Conservation (phyloP, 768 basidiomycete genomes). For the Postia placenta region DNA sequence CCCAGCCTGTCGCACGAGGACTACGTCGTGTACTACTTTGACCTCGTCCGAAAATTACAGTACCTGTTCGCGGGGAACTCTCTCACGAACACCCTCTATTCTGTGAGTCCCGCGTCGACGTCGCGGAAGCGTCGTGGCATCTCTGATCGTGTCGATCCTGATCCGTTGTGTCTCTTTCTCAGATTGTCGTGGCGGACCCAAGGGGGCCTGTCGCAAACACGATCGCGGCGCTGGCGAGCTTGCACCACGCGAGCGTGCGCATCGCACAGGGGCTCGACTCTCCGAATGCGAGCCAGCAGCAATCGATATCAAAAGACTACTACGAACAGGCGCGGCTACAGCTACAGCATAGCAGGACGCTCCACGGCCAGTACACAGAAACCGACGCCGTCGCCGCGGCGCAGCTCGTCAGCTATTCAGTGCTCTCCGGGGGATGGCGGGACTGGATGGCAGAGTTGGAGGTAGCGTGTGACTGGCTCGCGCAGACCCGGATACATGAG, state of each 20-base stretch:
- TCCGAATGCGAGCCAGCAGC: constrained; percentile 44
- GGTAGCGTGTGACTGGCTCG: constrained; percentile 73
- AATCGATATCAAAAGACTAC: constrained; percentile 56
- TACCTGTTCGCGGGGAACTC: constrained; percentile 58
- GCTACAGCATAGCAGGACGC: constrained; percentile 48
- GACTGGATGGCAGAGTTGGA: constrained; percentile 69
- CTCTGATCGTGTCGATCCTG: constrained; percentile 4
- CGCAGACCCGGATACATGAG: constrained; percentile 53
- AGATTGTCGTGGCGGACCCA: constrained; percentile 59
- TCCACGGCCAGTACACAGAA: constrained; percentile 51
- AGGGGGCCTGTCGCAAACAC: constrained; percentile 68
- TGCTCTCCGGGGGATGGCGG: constrained; percentile 59
- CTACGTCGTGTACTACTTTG: constrained; percentile 71
- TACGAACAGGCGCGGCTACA: constrained; percentile 64
- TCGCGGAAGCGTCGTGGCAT: background rate
- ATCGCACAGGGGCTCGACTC: constrained; percentile 57
- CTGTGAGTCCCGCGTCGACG: constrained; percentile 42
- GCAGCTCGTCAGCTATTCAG: constrained; percentile 69
- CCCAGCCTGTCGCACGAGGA: constrained; percentile 35
- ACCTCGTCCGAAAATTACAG: constrained; percentile 60
- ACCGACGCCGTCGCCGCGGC: constrained; percentile 73
- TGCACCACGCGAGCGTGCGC: constrained; percentile 60
- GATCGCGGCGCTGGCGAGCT: constrained; percentile 67
- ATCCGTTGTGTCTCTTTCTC: constrained; percentile 11
- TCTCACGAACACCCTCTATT: constrained; percentile 58